These are phyloP conservation scores for Carex parvula DNA, from an alignment of 176 grass and related monocot genomes.

Conservation along the genomic window DNA sequence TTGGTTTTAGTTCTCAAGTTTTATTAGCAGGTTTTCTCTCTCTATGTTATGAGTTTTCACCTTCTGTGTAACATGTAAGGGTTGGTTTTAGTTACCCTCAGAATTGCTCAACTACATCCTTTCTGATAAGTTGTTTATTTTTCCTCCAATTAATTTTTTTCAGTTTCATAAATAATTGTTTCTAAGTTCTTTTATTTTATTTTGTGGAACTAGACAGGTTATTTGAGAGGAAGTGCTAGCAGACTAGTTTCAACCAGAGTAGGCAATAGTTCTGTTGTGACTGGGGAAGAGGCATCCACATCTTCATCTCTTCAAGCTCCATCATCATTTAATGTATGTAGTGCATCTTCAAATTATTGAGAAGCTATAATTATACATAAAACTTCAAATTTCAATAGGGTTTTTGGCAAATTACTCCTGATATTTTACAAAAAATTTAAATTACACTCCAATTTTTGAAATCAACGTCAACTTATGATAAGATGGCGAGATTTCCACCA, in stretches of 20 bases:
- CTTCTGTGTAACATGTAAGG: too few species aligned
- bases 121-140: background rate
- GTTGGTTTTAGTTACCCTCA: background rate
- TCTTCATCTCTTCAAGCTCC: too few species aligned
- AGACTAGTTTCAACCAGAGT: background rate
- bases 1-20: too few species aligned
- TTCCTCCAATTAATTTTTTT: background rate
- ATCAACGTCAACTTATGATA: background rate
- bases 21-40: too few species aligned
- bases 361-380: too few species aligned
- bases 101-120: background rate
- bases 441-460: background rate
- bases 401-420: background rate
- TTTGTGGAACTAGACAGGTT: constrained; percentile 59
- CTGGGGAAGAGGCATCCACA: too few species aligned
- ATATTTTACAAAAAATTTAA: background rate
- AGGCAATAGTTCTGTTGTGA: too few species aligned
- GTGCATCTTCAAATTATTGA: too few species aligned
- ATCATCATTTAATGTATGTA: too few species aligned
- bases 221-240: constrained; percentile 39
- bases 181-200: background rate
- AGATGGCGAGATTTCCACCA: background rate
- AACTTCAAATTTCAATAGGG: too few species aligned
- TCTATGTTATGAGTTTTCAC: too few species aligned
- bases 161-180: background rate